Evolutionary conservation across 306 rosid genomes (phyloP), one percentile per base, ranked within the genome.

Genomic region (Geum urbanum): DNA sequence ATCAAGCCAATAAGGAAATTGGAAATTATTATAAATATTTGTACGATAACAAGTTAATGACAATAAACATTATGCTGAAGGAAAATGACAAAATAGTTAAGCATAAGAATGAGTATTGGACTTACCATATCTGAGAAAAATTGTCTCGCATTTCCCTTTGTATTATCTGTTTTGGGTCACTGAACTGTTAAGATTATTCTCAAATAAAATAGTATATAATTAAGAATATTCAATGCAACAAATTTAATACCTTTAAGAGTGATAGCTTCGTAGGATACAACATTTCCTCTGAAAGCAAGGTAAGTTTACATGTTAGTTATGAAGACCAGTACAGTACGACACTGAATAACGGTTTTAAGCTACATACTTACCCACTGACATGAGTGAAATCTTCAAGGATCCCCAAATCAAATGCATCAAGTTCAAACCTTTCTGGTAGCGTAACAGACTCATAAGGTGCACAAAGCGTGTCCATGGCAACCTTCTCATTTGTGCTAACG

Each of bases 321-420:
- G 24, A 69, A 8, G 37, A 32, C 41, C 18, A 58, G 61, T n/a
- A 64, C 10, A 68, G 14, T 68, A 73, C 52, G 69, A 66, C 44
- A 39, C 55, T 18, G 53, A 45, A 44, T 74, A 46, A 67, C 48
- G 46, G 68, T 66, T 79, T 37, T 16, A 53, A 70, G 77, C 55
- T 56, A 52, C 57, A 74, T 60, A 72, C 83, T 84, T 84, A 91
- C 97, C 77, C 78, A 11, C 24, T 59, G 66, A 61, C 49, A 71
- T 87, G 77, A 11, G 20, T 59, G 63, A 61, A 45, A 71, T 87
- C 97, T 77, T 88, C 97, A 66, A 77, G 79, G 78, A 77, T 70
- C 50, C 87, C 96, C 15, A 94, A 69, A 80, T 94, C 84, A 52
- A 94, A 76, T 20, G 95, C 87, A 81, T 91, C 99, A 47, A 94